Conservation (phyloP, 768 basidiomycete genomes). For the Tricholoma saponaceum region DNA sequence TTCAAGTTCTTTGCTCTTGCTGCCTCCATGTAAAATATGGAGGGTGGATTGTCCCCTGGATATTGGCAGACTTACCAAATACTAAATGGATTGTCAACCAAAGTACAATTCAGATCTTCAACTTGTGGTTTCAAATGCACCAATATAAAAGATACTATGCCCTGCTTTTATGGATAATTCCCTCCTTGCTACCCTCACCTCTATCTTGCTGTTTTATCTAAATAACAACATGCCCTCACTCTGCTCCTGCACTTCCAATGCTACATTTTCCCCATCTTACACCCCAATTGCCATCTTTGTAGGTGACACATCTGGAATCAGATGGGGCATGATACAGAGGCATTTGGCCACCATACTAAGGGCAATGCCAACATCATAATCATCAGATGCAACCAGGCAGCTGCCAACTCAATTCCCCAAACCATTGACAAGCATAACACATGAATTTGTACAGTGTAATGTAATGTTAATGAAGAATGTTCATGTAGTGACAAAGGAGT, state of each 20-base stretch:
- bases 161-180: too few relatives aligned
- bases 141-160: too few relatives aligned
- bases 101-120: too few relatives aligned
- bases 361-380: slow-evolving; percentile 51
- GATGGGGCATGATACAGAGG: slow-evolving; percentile 41
- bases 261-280: slow-evolving; percentile 19
- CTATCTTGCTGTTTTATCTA: not conserved
- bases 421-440: slow-evolving; percentile 17
- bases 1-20: too few relatives aligned
- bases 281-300: slow-evolving; percentile 37
- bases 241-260: slow-evolving; percentile 22
- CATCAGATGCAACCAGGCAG: slow-evolving; percentile 46
- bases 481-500: slow-evolving; percentile 23
- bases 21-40: too few relatives aligned
- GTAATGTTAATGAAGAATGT: slow-evolving; percentile 48
- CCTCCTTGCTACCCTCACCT: not conserved
- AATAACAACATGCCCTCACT: not conserved
- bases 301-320: slow-evolving; percentile 46
- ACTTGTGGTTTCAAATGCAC: too few relatives aligned
- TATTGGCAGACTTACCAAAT: too few relatives aligned
- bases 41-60: too few relatives aligned
- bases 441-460: slow-evolving; percentile 52
- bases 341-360: slow-evolving; percentile 41
- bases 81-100: too few relatives aligned
- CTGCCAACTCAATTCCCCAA: slow-evolving; percentile 42